These are phyloP conservation scores for Suillus paluster DNA, from an alignment of 768 basidiomycete genomes.

Conservation along the genomic window DNA sequence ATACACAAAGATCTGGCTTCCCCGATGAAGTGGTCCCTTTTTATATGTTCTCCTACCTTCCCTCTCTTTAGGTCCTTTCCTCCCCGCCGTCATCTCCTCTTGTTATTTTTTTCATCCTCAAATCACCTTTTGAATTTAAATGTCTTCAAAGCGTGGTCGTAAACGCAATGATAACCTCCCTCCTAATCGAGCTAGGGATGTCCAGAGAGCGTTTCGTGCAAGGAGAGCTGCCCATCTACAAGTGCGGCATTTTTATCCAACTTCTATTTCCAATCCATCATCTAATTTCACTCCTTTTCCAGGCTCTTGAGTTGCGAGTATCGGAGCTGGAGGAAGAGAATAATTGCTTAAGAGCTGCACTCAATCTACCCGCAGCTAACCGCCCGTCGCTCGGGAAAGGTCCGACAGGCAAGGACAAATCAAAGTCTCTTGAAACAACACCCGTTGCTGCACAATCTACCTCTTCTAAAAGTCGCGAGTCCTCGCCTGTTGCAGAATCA, in stretches of 20 bases:
- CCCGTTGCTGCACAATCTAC: slow-evolving; percentile 38
- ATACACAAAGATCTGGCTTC: slow-evolving; percentile 39
- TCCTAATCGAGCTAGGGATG: slow-evolving; percentile 78
- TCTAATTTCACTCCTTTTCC: slow-evolving; percentile 35
- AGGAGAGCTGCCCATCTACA: slow-evolving; percentile 86
- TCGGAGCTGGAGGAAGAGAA: slow-evolving; percentile 87
- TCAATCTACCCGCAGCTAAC: slow-evolving; percentile 75
- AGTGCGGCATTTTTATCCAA: slow-evolving; percentile 47
- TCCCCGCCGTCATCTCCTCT: slow-evolving; percentile 35
- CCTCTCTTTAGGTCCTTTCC: slow-evolving; percentile 36
- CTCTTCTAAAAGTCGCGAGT: slow-evolving; percentile 59
- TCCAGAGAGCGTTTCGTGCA: slow-evolving; percentile 89
- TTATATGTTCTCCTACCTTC: slow-evolving; percentile 44
- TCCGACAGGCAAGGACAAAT: slow-evolving; percentile 87
- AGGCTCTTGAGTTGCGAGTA: slow-evolving; percentile 85
- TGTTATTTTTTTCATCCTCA: slow-evolving; percentile 16
- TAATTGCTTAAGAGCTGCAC: slow-evolving; percentile 65
- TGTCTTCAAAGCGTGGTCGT: slow-evolving; percentile 88
- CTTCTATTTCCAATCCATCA: slow-evolving; percentile 46
- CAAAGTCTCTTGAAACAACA: slow-evolving; percentile 50
- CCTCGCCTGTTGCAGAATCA: slow-evolving; percentile 64
- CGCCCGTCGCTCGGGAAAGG: slow-evolving; percentile 79
- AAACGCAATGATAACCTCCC: slow-evolving; percentile 72
- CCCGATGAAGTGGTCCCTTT: slow-evolving; percentile 40
- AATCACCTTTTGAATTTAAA: slow-evolving; percentile 32